phyloP scores from a whole-genome alignment of 345 rosid species.

The rapeseed (Brassica napus) region DNA sequence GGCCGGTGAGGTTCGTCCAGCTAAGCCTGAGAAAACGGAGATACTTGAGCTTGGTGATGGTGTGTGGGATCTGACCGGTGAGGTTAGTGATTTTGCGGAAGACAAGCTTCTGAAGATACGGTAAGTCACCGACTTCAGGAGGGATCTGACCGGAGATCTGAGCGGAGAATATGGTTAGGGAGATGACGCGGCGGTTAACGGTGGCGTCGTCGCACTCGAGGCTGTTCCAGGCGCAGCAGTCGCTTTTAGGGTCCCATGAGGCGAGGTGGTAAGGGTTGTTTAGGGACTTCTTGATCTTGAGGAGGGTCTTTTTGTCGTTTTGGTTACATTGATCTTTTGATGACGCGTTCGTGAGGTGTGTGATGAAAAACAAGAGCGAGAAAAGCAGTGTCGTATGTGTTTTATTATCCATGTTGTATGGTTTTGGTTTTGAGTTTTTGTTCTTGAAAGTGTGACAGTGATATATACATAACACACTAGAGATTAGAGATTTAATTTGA shows the following conservation, averaged over 20 bases:
- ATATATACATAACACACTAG: neutral
- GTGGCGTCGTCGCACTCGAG: slow-evolving; percentile 56
- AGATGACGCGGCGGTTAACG: slow-evolving; percentile 58
- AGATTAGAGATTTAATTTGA: slow-evolving; percentile 8
- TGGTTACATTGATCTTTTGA: slow-evolving; percentile 56
- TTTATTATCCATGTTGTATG: slow-evolving; percentile 5
- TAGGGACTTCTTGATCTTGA: slow-evolving; percentile 54
- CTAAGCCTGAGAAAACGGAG: neutral
- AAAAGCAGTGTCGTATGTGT: slow-evolving; percentile 20
- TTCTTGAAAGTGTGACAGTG: neutral
- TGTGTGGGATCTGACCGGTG: neutral
- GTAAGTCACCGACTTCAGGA: slow-evolving; percentile 57
- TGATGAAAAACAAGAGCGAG: slow-evolving; percentile 31
- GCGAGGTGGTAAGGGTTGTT: slow-evolving; percentile 58
- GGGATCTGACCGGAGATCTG: slow-evolving; percentile 58
- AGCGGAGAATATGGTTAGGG: slow-evolving; percentile 51
- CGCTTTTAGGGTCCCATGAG: slow-evolving; percentile 60
- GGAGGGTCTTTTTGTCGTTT: slow-evolving; percentile 59
- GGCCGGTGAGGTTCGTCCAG: neutral
- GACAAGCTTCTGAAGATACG: slow-evolving; percentile 41
- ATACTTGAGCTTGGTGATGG: neutral
- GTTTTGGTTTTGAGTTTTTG: slow-evolving; percentile 9
- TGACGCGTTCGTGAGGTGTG: slow-evolving; percentile 31
- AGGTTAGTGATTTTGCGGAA: neutral
- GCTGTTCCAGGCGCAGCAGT: slow-evolving; percentile 71